A percentile compares a stretch with the other conserved stretches of the same genome.
phyloP scores from a whole-genome alignment of 495 filamentous ascomycete genomes.

The Podospora australis region DNA sequence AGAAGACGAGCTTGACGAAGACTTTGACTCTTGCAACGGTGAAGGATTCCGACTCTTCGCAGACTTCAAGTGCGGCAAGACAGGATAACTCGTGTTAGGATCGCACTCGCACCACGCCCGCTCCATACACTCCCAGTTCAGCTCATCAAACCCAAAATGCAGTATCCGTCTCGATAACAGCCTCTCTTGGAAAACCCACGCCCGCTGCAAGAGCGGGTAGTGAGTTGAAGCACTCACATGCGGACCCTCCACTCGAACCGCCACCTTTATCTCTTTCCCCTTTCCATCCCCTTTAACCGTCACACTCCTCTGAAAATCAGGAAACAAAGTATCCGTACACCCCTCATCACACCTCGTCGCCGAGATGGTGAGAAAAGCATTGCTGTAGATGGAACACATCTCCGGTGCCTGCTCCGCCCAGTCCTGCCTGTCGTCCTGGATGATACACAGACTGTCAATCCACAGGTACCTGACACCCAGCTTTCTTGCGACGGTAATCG shows the following conservation, averaged over 20 bases:
- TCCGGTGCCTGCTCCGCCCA: background rate
- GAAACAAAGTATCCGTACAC: background rate
- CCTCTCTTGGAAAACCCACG: background rate
- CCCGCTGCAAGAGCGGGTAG: background rate
- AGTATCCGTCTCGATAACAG: background rate
- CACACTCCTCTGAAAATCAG: background rate
- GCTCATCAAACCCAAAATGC: background rate
- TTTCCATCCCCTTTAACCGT: background rate
- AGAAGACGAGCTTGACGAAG: no score
- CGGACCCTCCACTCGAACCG: background rate
- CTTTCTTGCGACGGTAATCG: background rate
- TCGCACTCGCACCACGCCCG: background rate
- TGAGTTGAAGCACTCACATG: background rate
- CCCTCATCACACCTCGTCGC: background rate
- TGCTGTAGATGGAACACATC: background rate
- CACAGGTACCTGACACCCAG: background rate
- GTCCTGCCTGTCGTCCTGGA: background rate
- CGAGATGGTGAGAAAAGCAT: background rate
- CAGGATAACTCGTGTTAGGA: background rate
- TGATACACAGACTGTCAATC: background rate
- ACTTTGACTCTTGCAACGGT: background rate
- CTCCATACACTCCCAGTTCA: background rate
- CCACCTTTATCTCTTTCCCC: background rate
- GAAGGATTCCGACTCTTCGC: background rate
- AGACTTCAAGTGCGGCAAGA: background rate